Evolutionary conservation across 176 grass and related monocot species (phyloP), one percentile per base, ranked within the genome.

Genomic region (Ensete glaucum): DNA sequence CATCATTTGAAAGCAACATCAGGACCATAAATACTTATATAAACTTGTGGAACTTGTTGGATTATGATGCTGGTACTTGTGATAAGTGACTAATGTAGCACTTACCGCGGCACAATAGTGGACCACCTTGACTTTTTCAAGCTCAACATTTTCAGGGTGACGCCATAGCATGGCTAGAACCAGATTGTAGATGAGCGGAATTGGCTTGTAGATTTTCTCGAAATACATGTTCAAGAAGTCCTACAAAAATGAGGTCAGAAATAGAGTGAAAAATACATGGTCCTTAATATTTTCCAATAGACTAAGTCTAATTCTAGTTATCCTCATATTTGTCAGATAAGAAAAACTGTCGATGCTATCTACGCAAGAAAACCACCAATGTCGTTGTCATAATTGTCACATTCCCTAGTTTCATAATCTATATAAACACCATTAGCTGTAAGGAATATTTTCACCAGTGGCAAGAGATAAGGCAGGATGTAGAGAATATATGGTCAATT

Each of bases 221-320:
- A 73, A 73, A 22, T 53, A 73, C 51, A 73, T 54, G 70, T 73
- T 73, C 70, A 73, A 24, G 70, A 73, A 73, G 53, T 73, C 70
- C 70, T 73, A 25, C 9, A 54, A 25, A 23, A 73, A 73, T 9
- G 11, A 23, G 9, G 51, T 13, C 9, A 16, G 21, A 23, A 54
- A 8, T 13, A 73, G 6, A 15, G 9, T 58, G 34, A 43, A 0
- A 43, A 43, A 43, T 5, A 43, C 34, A 43, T 43, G 34, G 34
- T 43, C 5, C 34, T 43, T 43, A 43, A 43, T 43, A 43, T 43
- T 43, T 43, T 43, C 34, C 34, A 43, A 43, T 43, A 43, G 34
- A 43, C 34, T 43, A 43, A 43, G 5, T 43, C 4, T 4, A 43
- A 43, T 43, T 43, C 34, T 4, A 43, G 34, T 43, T 43, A 43